Conservation (phyloP, 768 basidiomycete species). For the Naganishia vishniacii region DNA sequence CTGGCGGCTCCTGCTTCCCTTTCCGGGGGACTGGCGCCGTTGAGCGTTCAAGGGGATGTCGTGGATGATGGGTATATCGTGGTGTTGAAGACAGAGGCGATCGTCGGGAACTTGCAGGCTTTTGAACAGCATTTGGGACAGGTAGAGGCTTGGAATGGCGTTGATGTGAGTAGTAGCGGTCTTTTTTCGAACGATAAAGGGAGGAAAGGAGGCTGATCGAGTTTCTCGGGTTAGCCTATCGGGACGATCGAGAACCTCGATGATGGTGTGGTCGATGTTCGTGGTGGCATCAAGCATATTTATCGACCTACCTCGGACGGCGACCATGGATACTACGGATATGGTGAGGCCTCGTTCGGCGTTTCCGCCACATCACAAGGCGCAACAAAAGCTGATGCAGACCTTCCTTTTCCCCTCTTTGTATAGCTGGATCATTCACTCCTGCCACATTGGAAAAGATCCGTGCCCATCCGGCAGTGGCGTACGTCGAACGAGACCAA, state of each 20-base stretch:
- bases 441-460: constrained; percentile 65
- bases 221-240: constrained; percentile 29
- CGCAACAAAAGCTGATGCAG: not conserved
- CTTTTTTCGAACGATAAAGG: not conserved
- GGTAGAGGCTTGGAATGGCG: constrained; percentile 60
- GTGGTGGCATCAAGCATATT: constrained; percentile 57
- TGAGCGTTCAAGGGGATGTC: constrained; percentile 36
- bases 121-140: constrained; percentile 68
- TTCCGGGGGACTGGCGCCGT: constrained; percentile 44
- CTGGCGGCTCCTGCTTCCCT: constrained; percentile 32
- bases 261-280: constrained; percentile 22
- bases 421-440: constrained; percentile 65
- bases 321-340: constrained; percentile 60
- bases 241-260: constrained; percentile 28
- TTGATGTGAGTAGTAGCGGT: constrained; percentile 48
- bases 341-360: no score
- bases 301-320: constrained; percentile 61
- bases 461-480: constrained; percentile 78
- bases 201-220: not conserved
- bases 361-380: constrained; percentile 17
- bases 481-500: constrained; percentile 88
- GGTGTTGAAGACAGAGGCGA: constrained; percentile 68
- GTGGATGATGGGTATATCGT: constrained; percentile 81
- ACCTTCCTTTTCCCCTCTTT: not conserved
- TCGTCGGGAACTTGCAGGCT: constrained; percentile 52